Percentiles rank a stretch among this genome's conserved stretches.
Evolutionary conservation across 306 rosid species (phyloP).

Genomic region (Datisca glomerata): DNA sequence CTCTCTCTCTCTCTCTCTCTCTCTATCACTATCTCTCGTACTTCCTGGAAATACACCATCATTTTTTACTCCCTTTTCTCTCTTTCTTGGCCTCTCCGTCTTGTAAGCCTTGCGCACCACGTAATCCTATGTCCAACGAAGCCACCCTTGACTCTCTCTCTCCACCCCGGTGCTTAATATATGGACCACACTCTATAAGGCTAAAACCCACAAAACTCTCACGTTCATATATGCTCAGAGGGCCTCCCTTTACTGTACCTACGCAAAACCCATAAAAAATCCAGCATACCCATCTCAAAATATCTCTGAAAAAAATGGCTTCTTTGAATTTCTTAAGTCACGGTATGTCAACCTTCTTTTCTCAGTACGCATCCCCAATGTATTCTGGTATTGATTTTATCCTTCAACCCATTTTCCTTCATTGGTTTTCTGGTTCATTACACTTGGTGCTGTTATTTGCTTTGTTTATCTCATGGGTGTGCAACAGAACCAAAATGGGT

Average conservation of each 20-base stretch:
- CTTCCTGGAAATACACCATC: neutral
- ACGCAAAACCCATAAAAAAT: neutral
- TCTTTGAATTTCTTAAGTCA: conserved; percentile 11
- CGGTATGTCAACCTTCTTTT: conserved; percentile 11
- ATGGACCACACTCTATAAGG: neutral
- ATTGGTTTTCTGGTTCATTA: conserved; percentile 32
- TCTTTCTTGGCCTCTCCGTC: conserved; percentile 4
- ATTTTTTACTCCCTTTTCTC: neutral
- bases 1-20: neutral
- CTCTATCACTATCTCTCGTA: neutral
- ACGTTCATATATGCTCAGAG: neutral
- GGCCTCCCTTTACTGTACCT: neutral
- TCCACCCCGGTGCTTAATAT: no score
- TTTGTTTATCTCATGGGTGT: conserved; percentile 28
- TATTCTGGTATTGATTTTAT: conserved; percentile 18
- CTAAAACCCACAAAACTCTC: neutral
- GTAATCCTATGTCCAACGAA: conserved; percentile 6
- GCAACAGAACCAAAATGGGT: conserved; percentile 18
- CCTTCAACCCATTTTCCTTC: conserved; percentile 28
- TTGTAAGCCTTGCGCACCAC: conserved; percentile 18
- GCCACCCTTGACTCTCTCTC: conserved; percentile 10
- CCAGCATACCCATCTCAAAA: conserved; percentile 7
- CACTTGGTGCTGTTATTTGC: conserved; percentile 29
- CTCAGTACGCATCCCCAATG: conserved; percentile 10
- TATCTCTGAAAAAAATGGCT: conserved; percentile 13